Evolutionary conservation across 192 early-diverging fungal species (phyloP).

Genomic region (Gryganskiella cystojenkinii): DNA sequence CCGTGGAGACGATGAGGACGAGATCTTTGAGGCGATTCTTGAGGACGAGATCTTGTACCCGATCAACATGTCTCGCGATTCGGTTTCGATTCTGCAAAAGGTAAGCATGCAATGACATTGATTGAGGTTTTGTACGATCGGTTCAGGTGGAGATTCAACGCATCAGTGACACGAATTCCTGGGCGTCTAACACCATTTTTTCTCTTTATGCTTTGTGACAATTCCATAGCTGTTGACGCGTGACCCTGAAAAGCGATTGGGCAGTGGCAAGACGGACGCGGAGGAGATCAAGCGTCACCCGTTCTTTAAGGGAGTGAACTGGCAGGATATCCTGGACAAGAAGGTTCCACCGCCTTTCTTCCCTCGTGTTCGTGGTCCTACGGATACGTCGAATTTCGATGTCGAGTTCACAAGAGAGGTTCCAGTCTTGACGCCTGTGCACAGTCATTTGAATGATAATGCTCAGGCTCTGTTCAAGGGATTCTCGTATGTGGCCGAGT

Average conservation of each 20-base stretch:
- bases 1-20: slow-evolving; percentile 95
- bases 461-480: slow-evolving; percentile 96
- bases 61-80: slow-evolving; percentile 92
- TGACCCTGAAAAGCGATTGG: slow-evolving; percentile 88
- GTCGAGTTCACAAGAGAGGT: slow-evolving; percentile 96
- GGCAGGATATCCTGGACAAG: slow-evolving; percentile 95
- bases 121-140: background rate
- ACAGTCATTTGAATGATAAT: slow-evolving; percentile 78
- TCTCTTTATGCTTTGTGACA: slow-evolving; percentile 5
- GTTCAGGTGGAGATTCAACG: too few relatives aligned
- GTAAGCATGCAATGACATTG: slow-evolving; percentile 47
- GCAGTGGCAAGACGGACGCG: slow-evolving; percentile 83
- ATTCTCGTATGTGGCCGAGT: slow-evolving; percentile 95
- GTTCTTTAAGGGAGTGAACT: slow-evolving; percentile 95
- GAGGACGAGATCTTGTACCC: slow-evolving; percentile 97
- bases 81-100: slow-evolving; percentile 91
- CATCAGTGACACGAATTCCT: too few relatives aligned
- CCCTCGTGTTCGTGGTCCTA: slow-evolving; percentile 85
- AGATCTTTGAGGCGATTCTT: slow-evolving; percentile 98
- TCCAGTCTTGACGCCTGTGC: slow-evolving; percentile 93
- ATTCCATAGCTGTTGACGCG: slow-evolving; percentile 79
- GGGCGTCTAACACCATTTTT: too few relatives aligned
- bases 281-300: slow-evolving; percentile 95
- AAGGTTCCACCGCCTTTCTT: slow-evolving; percentile 90
- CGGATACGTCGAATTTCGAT: slow-evolving; percentile 99